These are phyloP conservation scores for Oryza glaberrima DNA, from an alignment of 176 grass and related monocot genomes.

Conservation along the genomic window DNA sequence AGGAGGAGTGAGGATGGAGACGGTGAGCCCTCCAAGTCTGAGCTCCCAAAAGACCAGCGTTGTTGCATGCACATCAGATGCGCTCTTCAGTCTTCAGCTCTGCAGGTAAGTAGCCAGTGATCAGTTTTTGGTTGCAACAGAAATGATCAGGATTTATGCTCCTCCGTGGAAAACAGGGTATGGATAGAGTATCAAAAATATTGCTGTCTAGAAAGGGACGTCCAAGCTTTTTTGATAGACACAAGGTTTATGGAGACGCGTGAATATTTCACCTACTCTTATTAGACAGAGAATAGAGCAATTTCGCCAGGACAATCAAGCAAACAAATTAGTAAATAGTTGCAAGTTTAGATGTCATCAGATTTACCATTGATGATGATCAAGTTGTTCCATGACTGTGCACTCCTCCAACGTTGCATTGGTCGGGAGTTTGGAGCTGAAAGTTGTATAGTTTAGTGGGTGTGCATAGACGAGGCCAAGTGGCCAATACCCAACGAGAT, in stretches of 20 bases:
- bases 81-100: background rate
- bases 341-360: background rate
- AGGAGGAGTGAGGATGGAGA: background rate
- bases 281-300: background rate
- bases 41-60: background rate
- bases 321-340: background rate
- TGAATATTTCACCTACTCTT: background rate
- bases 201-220: constrained; percentile 9
- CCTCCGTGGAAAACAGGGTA: background rate
- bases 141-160: background rate
- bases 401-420: background rate
- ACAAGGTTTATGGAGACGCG: background rate
- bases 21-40: background rate
- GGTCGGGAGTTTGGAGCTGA: background rate
- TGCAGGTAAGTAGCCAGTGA: background rate
- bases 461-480: background rate
- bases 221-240: background rate
- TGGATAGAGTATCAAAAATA: background rate
- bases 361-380: background rate
- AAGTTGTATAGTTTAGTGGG: background rate
- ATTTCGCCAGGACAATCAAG: background rate
- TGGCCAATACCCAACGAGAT: background rate
- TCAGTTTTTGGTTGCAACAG: background rate
- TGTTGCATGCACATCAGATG: background rate
- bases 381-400: background rate